Conservation (phyloP, 768 basidiomycete genomes). For the Leccinum truebloodii region DNA sequence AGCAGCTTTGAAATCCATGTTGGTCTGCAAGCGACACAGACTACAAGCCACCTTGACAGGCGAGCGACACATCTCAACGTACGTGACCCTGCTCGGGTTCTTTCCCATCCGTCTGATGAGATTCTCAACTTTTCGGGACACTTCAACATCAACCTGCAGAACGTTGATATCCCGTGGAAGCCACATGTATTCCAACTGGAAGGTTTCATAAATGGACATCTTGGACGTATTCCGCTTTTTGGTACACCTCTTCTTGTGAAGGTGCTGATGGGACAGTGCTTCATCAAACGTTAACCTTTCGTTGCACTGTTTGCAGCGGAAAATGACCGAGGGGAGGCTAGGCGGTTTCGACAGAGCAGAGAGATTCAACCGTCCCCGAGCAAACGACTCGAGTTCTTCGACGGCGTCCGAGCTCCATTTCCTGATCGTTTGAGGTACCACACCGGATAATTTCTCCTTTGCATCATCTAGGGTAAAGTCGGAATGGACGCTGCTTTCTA, state of each 20-base stretch:
- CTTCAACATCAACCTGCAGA: conserved; percentile 10
- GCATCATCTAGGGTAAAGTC: neutral
- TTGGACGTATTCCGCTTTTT: neutral
- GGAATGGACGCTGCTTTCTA: neutral
- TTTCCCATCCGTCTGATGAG: conserved; percentile 11
- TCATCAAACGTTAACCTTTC: conserved; percentile 8
- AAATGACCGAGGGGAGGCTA: conserved; percentile 9
- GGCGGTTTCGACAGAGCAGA: conserved; percentile 7
- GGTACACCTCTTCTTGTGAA: neutral
- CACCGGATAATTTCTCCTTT: neutral
- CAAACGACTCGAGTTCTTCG: conserved; percentile 10
- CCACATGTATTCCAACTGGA: neutral
- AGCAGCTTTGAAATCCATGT: conserved; percentile 8
- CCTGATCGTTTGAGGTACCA: neutral
- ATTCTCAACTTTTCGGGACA: conserved; percentile 11
- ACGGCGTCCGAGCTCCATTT: conserved; percentile 13
- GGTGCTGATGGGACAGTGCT: conserved; percentile 11
- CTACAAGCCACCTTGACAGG: conserved; percentile 8
- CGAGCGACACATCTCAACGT: conserved; percentile 5
- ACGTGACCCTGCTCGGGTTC: conserved; percentile 4
- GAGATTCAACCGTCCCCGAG: conserved; percentile 6
- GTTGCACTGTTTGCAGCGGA: conserved; percentile 8
- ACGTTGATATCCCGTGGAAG: conserved; percentile 1
- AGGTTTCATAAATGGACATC: neutral
- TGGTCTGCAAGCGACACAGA: neutral